These are phyloP conservation scores for Chrysanthemum seticuspe DNA, from an alignment of 129 eudicot genomes.

Conservation along the genomic window DNA sequence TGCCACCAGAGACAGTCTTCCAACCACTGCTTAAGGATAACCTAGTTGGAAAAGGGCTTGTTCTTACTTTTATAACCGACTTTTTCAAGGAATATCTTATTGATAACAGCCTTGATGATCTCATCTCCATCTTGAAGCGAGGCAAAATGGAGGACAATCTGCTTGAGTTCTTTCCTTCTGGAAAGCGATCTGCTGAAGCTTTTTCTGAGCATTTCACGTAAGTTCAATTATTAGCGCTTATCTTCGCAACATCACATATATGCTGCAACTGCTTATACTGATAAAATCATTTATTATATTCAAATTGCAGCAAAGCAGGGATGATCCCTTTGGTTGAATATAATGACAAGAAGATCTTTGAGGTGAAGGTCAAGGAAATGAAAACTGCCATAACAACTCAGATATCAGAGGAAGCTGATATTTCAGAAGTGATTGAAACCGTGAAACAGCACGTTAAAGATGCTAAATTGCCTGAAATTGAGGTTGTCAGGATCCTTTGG, in stretches of 20 bases:
- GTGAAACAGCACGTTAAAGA: slow-evolving; percentile 94
- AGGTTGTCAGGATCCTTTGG: slow-evolving; percentile 89
- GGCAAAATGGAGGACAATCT: slow-evolving; percentile 92
- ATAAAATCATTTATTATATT: background rate
- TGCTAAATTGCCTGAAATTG: slow-evolving; percentile 88
- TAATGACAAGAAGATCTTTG: slow-evolving; percentile 84
- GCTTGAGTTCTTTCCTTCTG: slow-evolving; percentile 87
- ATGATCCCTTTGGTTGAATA: slow-evolving; percentile 79
- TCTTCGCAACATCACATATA: background rate
- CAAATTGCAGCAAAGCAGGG: slow-evolving; percentile 69
- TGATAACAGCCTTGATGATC: slow-evolving; percentile 95
- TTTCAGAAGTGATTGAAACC: slow-evolving; percentile 87
- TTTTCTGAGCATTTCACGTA: slow-evolving; percentile 95
- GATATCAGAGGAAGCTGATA: slow-evolving; percentile 84
- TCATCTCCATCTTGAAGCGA: slow-evolving; percentile 82
- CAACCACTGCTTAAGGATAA: slow-evolving; percentile 98
- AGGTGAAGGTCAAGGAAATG: slow-evolving; percentile 98
- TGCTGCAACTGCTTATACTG: background rate
- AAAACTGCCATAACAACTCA: slow-evolving; percentile 80
- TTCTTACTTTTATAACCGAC: slow-evolving; percentile 83
- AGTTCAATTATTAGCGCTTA: slow-evolving; percentile 24
- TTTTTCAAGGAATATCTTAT: slow-evolving; percentile 95
- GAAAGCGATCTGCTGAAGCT: slow-evolving; percentile 90
- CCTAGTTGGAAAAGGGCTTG: slow-evolving; percentile 94
- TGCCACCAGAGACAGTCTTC: slow-evolving; percentile 96